Evolutionary conservation across 169 alveolate genomes (phyloP).

Genomic region (Cryptosporidium sp.): DNA sequence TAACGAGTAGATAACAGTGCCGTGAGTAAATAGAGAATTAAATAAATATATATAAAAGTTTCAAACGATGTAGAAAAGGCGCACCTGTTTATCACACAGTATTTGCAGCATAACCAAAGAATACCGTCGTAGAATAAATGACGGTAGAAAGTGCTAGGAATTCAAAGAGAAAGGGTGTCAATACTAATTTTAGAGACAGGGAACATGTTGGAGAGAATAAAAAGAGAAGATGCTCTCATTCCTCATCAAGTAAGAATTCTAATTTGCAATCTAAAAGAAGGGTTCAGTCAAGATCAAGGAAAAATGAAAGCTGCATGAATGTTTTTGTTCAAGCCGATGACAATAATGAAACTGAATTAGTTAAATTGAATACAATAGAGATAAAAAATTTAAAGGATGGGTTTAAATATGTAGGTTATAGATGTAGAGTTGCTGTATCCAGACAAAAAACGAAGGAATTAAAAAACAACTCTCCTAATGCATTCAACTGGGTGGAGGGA

Average conservation of each 20-base stretch:
- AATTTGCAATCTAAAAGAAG: not conserved
- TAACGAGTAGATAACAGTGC: not conserved
- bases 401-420: slow-evolving; percentile 53
- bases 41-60: not conserved
- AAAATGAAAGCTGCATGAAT: slow-evolving; percentile 10
- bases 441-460: slow-evolving; percentile 21
- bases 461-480: not conserved
- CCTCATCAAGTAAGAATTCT: not conserved
- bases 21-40: not conserved
- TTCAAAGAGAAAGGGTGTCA: slow-evolving; percentile 4
- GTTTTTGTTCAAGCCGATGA: slow-evolving; percentile 31
- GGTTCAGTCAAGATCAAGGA: slow-evolving; percentile 2
- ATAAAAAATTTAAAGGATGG: slow-evolving; percentile 53
- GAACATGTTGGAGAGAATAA: not conserved
- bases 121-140: not conserved
- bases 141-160: not conserved
- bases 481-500: slow-evolving; percentile 74
- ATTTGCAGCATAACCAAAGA: not conserved
- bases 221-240: not conserved
- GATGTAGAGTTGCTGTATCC: slow-evolving; percentile 72
- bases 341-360: not conserved
- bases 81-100: not conserved
- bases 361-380: slow-evolving; percentile 28
- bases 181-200: not conserved
- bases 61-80: not conserved